Evolutionary conservation across 352 stramenopile genomes (phyloP).

Genomic region (Globisporangium uncinulatum): DNA sequence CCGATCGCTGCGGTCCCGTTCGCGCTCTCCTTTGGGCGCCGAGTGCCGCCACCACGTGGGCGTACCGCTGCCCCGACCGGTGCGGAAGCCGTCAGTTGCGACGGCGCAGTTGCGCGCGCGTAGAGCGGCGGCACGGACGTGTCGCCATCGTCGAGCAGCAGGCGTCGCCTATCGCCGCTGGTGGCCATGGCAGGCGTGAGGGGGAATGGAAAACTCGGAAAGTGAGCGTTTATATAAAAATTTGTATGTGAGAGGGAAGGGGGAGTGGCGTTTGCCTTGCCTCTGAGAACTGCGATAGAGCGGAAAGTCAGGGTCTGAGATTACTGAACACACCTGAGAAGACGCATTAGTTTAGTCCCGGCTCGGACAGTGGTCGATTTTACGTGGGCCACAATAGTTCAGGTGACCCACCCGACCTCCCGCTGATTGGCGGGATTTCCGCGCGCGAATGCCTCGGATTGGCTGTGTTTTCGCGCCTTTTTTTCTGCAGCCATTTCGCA

Average conservation of each 20-base stretch:
- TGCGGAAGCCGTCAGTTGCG: too few species aligned
- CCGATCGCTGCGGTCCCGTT: neutral
- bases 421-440: neutral
- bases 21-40: neutral
- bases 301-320: too few species aligned
- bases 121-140: constrained; percentile 4
- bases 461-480: neutral
- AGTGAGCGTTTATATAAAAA: neutral
- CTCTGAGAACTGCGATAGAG: too few species aligned
- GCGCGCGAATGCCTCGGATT: neutral
- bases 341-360: too few species aligned
- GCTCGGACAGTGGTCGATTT: too few species aligned
- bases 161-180: constrained; percentile 5
- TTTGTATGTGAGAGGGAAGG: neutral
- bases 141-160: constrained; percentile 10
- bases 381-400: too few species aligned
- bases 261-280: too few species aligned
- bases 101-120: neutral
- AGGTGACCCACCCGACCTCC: too few species aligned
- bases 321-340: too few species aligned
- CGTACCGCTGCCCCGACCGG: too few species aligned
- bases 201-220: neutral
- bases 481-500: neutral
- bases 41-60: neutral
- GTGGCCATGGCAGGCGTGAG: constrained; percentile 4